Evolutionary conservation across 352 stramenopile genomes (phyloP), one percentile per base, ranked within the genome.

Genomic region (Phytophthora sojae): DNA sequence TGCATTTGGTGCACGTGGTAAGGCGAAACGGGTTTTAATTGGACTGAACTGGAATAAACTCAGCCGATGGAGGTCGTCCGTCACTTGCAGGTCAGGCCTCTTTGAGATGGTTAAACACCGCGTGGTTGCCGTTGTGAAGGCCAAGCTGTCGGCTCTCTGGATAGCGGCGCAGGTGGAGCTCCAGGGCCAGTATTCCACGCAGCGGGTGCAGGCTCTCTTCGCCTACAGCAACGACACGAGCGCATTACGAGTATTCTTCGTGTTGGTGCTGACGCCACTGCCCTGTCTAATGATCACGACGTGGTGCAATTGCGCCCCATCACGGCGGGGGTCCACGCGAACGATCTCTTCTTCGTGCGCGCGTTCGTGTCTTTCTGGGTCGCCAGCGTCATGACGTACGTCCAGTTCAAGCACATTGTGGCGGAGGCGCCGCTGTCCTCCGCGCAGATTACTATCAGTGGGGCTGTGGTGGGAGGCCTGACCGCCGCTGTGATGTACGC

Each of bases 21-120:
- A 29, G 21, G 17, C 26, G 44, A 19, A 51, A 51, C 44, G 44
- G n/a, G 6, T 30, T 30, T 53, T 30, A 29, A 53, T 53, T 53
- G 47, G 47, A 30, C 47, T 17, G 15, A 21, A 21, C 17, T 11
- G 42, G 37, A 44, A 44, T 44, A 44, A n/a, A 17, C 6, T 44
- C 7, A 7, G 21, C n/a, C n/a, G n/a, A n/a, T n/a, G 42, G 17
- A 30, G 14, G 19, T 53, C 21, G 21, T 21, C 21, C 47, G 47
- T 53, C 47, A 53, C n/a, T 53, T 55, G 49, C 49, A 55, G 12
- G 21, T 30, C 21, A n/a, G 45, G 37, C 49, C 6, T 53, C 14
- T 11, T 3, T 51, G 11, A 53, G 47, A 25, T 53, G 47, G 47
- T 7, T 9, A 26, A 53, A 17, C 11, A 15, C 11, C 8, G 6